Base-by-base conservation (phyloP, 2,329 filamentous ascomycete species). In the Rutstroemia sp. region DNA sequence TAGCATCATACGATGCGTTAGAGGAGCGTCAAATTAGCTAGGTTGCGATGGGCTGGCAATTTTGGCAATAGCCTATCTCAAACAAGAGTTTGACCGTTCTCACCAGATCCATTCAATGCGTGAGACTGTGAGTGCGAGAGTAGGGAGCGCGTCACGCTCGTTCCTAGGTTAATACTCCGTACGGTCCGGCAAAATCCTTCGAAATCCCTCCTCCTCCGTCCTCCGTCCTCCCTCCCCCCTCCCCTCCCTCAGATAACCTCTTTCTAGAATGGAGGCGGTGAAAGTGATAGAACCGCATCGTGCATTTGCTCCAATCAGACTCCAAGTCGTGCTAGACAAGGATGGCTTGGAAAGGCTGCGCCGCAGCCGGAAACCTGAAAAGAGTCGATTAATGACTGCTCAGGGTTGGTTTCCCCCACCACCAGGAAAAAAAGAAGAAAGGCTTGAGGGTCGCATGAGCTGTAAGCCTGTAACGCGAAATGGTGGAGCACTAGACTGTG, bases 391-490 rank as follows among this genome's bases (percentile, higher is more conserved):
- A 23, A 39, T 34, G 30, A 30, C 16, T 14, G 23, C 21, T 46
- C 44, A 49, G 45, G 56, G 44, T 37, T 48, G 16, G 7, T 14
- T 49, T 45, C 19, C 53, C 53, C 39, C 46, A 51, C 53, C 53
- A 55, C 53, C 23, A 49, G 34, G 27, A 30, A 27, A 54, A 47
- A 19, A 47, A 47, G 39, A 42, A n/a, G 42, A 46, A 46, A 52
- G 54, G 54, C 54, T 56, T 59, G 52, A 58, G 44, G 59, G 60
- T 60, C 59, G 61, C 61, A 63, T 60, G 58, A 57, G 56, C 44
- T 61, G 61, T 42, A 42, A 34, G 39, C 39, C 39, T 42, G 39
- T 57, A 56, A 55, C 52, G 18, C 54, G 56, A 58, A 56, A 42
- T 54, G 52, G 60, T 59, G 57, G 47, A 61, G 49, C 47, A 34